Evolutionary conservation across 2,329 filamentous ascomycete genomes (phyloP).

Genomic region (Claviceps purpurea): DNA sequence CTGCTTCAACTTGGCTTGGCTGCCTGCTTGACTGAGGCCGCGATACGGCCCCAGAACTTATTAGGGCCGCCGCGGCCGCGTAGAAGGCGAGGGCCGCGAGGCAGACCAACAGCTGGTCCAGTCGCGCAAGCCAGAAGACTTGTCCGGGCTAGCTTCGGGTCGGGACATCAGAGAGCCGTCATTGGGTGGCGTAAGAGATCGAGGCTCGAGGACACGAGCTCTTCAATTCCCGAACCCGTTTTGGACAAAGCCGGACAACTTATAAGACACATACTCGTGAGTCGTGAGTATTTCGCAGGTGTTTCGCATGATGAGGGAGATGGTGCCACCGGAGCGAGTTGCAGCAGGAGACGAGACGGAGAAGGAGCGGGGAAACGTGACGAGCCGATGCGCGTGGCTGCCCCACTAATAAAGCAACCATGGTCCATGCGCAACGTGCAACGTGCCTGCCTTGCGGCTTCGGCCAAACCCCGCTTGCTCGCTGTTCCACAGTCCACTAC

Average conservation of each 20-base stretch:
- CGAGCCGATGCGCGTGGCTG: not conserved
- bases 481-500: not conserved
- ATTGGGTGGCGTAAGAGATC: not conserved
- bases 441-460: not conserved
- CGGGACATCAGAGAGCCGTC: not conserved
- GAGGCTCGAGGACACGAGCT: no score
- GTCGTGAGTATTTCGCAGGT: no score
- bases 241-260: no score
- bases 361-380: no score
- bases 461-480: not conserved
- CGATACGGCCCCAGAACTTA: not conserved
- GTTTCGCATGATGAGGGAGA: no score
- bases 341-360: no score
- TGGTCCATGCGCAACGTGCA: not conserved
- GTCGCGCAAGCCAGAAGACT: not conserved
- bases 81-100: not conserved
- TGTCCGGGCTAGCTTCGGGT: no score
- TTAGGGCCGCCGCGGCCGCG: no score
- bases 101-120: not conserved
- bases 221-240: no score
- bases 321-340: no score
- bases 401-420: not conserved
- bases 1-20: not conserved
- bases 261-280: no score
- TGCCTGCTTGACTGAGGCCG: not conserved